Conservation (phyloP, 2,329 filamentous ascomycete genomes). For the Arthrobotrys musiformis region DNA sequence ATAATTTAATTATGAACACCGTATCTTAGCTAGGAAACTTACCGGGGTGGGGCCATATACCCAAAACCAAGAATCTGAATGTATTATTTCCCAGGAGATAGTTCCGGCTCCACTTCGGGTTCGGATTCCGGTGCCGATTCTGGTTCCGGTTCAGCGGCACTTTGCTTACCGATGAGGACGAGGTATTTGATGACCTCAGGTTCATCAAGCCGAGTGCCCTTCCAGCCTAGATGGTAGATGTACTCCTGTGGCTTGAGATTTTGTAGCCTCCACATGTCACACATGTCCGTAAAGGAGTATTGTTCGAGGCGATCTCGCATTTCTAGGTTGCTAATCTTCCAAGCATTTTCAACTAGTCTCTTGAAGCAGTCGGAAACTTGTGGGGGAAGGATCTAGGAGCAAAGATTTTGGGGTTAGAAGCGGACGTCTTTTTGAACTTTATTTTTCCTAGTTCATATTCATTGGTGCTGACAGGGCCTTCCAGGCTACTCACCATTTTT, state of each 20-base stretch:
- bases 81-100: too few species aligned
- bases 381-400: neutral
- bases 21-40: too few species aligned
- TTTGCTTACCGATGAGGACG: neutral
- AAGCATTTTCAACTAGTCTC: neutral
- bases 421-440: neutral
- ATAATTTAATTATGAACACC: too few species aligned
- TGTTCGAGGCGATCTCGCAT: neutral
- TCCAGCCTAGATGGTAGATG: slow-evolving; percentile 23
- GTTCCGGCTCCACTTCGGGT: too few species aligned
- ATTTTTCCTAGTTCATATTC: too few species aligned
- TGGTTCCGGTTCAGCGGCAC: slow-evolving; percentile 4
- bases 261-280: slow-evolving; percentile 44
- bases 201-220: slow-evolving; percentile 1
- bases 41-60: too few species aligned
- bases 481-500: neutral
- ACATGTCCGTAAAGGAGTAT: slow-evolving; percentile 19
- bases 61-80: too few species aligned
- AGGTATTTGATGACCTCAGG: slow-evolving; percentile 10
- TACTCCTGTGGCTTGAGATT: slow-evolving; percentile 24
- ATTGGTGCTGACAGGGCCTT: too few species aligned
- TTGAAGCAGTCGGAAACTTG: neutral
- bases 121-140: too few species aligned
- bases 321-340: neutral
- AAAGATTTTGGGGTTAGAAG: neutral